Evolutionary conservation across 2,329 filamentous ascomycete genomes (phyloP).

Genomic region (Pyrenochaeta sp.): DNA sequence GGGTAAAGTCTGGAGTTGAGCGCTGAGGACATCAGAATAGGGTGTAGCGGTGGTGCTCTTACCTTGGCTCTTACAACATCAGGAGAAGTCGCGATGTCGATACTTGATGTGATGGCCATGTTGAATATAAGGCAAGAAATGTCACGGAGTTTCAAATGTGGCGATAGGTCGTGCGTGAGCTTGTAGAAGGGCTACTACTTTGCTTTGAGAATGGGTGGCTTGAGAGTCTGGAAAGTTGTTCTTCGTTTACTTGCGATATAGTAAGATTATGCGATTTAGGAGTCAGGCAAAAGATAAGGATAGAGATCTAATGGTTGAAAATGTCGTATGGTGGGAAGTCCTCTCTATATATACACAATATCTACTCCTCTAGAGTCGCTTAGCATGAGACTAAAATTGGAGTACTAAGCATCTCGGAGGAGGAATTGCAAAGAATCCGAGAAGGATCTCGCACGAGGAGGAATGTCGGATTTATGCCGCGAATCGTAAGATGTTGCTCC

Average conservation of each 20-base stretch:
- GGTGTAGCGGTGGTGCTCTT: neutral
- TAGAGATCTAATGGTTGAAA: no score
- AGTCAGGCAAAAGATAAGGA: no score
- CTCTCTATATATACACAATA: neutral
- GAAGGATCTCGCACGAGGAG: neutral
- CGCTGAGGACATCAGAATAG: neutral
- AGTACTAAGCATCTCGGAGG: neutral
- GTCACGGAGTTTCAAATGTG: neutral
- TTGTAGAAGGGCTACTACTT: neutral
- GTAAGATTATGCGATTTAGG: no score
- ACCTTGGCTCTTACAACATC: slow-evolving; percentile 22
- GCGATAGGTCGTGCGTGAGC: neutral
- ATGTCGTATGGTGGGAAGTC: neutral
- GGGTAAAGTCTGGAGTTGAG: neutral
- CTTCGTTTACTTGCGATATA: no score
- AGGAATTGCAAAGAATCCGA: neutral
- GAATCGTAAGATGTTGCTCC: neutral
- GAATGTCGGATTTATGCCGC: neutral
- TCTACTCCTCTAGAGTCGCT: neutral
- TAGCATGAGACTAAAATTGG: neutral
- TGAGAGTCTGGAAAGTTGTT: no score
- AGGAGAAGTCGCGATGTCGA: slow-evolving; percentile 28
- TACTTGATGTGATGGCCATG: slow-evolving; percentile 20
- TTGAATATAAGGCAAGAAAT: neutral
- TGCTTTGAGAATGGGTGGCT: no score